Base-by-base conservation (phyloP, 1,139 yeast species). In the Blastobotrys ciferrii region DNA sequence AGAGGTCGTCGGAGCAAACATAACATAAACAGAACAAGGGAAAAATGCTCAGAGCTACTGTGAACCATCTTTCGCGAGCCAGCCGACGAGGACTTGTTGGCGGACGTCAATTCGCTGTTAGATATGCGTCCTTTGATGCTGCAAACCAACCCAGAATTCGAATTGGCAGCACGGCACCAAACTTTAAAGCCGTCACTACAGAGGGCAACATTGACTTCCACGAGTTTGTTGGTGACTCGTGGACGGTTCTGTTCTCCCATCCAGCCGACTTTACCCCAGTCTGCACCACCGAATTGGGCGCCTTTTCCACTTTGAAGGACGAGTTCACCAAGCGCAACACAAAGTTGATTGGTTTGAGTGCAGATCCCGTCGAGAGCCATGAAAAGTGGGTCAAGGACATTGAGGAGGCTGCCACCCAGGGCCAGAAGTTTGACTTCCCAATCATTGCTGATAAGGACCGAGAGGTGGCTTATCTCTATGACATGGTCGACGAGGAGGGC, bases 211-310 rank as follows among this genome's bases (percentile, higher is more conserved):
- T 88, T 63, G 78, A 82, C 54, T 87, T 88, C 79, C 92, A 88
- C 72, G 81, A 87, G 53, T 88, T 75, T 73, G 72, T 87, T 61
- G 95, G 94, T 47, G 76, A 84, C 69, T 76, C 81, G 42, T 88
- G 96, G 96, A 82, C 81, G 46, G 82, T 88, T 39, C 75, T 88
- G 63, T 88, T 88, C 71, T 86, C 95, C 19, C 96, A 88, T 68
- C 96, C 96, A 49, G 96, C 88, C 43, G 96, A 88, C 69, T 87
- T 86, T 75, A 88, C 96, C 14, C 96, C 96, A 36, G 96, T 88
- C 46, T 88, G 96, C 72, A 88, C 96, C 59, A 88, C 96, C 48
- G 96, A 88, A 74, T 77, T 88, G 62, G 96, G 96, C 55, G 96
- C 95, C 13, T 88, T 88, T 63, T 87, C 96, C 55, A 77, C 80